A percentile compares a stretch with the other conserved stretches of the same genome.
Evolutionary conservation across 441 rosid genomes (phyloP).

Genomic region (Erodium texanum): DNA sequence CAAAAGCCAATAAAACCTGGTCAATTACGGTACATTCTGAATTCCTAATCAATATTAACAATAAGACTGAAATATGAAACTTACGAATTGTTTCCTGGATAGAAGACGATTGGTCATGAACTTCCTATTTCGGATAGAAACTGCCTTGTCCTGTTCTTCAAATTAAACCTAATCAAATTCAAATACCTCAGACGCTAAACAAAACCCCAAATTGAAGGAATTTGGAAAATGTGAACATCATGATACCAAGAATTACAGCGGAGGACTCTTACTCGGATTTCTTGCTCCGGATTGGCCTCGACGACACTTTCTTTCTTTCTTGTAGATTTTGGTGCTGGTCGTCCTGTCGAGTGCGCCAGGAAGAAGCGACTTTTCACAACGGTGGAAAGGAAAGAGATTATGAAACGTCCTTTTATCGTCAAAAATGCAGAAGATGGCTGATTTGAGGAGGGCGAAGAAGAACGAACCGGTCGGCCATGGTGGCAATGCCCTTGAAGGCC

Average conservation of each 20-base stretch:
- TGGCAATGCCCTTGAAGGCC: slow-evolving; percentile 35
- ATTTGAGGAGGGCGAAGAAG: no score
- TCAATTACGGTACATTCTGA: neutral
- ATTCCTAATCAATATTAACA: neutral
- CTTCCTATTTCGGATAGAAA: neutral
- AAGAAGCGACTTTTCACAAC: neutral
- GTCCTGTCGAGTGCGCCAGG: neutral
- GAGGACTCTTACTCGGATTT: neutral
- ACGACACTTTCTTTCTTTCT: neutral
- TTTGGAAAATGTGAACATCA: neutral
- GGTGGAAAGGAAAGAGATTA: no score
- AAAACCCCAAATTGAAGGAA: neutral
- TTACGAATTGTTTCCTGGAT: slow-evolving; percentile 3
- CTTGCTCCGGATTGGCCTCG: no score
- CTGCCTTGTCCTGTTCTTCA: slow-evolving; percentile 1
- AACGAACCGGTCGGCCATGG: slow-evolving; percentile 35
- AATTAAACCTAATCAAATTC: neutral
- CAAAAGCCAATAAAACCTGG: neutral
- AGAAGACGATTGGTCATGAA: slow-evolving; percentile 9
- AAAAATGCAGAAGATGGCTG: no score
- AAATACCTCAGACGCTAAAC: neutral
- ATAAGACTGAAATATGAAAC: neutral
- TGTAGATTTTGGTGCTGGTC: neutral
- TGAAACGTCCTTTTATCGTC: no score
- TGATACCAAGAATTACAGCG: neutral